phyloP scores from a whole-genome alignment of 305 asterid genomes.

The Fraxinus dipetala region DNA sequence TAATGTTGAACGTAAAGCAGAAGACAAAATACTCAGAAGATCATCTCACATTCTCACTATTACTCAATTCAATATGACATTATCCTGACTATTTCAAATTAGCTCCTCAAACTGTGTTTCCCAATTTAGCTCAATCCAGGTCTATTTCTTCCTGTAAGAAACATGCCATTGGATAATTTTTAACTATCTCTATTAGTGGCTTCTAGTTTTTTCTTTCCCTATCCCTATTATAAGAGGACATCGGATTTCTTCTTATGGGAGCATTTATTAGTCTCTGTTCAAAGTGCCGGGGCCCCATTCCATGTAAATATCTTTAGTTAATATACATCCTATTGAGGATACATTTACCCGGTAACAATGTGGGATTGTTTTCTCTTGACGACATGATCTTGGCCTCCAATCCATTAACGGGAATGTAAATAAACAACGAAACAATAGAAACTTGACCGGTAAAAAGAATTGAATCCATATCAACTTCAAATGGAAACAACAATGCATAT shows the following conservation, averaged over 20 bases:
- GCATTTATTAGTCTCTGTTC: background rate
- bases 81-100: background rate
- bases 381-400: constrained; percentile 5
- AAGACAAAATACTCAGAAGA: background rate
- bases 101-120: constrained; percentile 2
- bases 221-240: background rate
- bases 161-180: background rate
- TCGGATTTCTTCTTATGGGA: background rate
- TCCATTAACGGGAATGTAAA: constrained; percentile 3
- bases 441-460: constrained; percentile 5
- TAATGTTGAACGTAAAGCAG: background rate
- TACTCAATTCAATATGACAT: constrained; percentile 9
- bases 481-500: background rate
- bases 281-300: background rate
- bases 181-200: constrained; percentile 5
- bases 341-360: background rate
- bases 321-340: background rate
- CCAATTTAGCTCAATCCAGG: background rate
- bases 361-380: background rate
- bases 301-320: background rate
- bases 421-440: constrained; percentile 3
- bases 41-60: background rate
- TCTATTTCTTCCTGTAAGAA: background rate
- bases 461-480: background rate
- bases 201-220: constrained; percentile 1